These are phyloP conservation scores for Rosa multiflora DNA, from an alignment of 306 rosid species.

Conservation along the genomic window DNA sequence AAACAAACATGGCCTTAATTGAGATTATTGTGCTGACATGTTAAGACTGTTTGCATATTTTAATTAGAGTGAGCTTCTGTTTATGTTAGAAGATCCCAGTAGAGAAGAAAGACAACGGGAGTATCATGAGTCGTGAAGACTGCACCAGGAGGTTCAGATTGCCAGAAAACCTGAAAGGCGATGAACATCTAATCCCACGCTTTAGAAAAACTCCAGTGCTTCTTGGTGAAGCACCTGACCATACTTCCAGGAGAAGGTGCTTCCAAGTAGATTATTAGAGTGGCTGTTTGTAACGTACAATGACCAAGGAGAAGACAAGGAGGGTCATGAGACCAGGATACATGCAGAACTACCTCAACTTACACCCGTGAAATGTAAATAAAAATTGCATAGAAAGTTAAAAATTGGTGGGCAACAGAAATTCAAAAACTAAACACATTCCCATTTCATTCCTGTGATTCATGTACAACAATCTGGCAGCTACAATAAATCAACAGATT, in stretches of 20 bases:
- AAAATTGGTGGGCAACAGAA: not conserved
- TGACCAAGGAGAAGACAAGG: too few species aligned
- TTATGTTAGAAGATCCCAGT: not conserved
- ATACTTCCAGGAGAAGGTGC: too few species aligned
- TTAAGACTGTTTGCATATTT: too few species aligned
- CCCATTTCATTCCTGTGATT: conserved; percentile 18
- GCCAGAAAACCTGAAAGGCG: not conserved
- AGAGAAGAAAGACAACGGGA: not conserved
- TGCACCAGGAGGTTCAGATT: not conserved
- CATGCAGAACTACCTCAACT: too few species aligned
- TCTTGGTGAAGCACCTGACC: too few species aligned
- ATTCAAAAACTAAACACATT: not conserved
- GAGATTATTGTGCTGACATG: not conserved
- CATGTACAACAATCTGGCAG: conserved; percentile 18
- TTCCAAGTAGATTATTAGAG: too few species aligned
- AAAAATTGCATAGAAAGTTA: not conserved
- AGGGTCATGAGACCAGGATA: too few species aligned
- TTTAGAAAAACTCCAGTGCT: too few species aligned
- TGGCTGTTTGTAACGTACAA: too few species aligned
- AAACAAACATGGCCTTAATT: too few species aligned
- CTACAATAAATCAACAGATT: not conserved
- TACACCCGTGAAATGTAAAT: not conserved
- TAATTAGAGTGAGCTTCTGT: not conserved
- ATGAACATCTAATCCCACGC: not conserved
- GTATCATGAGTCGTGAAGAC: not conserved